Percentiles rank a stretch among this genome's conserved stretches.
phyloP scores from a whole-genome alignment of 2,329 filamentous ascomycete genomes.

The Fusarium heterosporum region DNA sequence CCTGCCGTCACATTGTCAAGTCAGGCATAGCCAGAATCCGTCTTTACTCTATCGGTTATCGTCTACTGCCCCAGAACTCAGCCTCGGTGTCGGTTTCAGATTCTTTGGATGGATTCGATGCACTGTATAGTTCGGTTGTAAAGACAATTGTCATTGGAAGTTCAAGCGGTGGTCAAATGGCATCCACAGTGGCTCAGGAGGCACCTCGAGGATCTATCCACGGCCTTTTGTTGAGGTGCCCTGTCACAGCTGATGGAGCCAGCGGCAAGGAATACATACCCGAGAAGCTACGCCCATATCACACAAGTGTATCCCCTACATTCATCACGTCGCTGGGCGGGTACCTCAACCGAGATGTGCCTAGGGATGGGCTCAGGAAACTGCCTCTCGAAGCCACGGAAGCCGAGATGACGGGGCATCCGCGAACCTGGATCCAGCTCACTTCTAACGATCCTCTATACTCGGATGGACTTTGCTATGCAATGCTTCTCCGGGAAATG shows the following conservation, averaged over 20 bases:
- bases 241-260: conserved; percentile 60
- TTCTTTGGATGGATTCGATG: conserved; percentile 53
- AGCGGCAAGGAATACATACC: conserved; percentile 54
- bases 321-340: conserved; percentile 54
- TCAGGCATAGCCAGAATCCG: conserved; percentile 43
- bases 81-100: conserved; percentile 58
- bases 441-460: conserved; percentile 64
- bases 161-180: conserved; percentile 62
- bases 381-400: conserved; percentile 57
- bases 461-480: conserved; percentile 64
- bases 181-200: conserved; percentile 56
- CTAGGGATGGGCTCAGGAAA: conserved; percentile 55
- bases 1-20: conserved; percentile 57
- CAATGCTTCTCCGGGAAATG: conserved; percentile 54
- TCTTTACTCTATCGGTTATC: conserved; percentile 61
- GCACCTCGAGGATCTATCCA: conserved; percentile 46
- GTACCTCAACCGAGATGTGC: conserved; percentile 50
- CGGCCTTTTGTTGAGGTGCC: conserved; percentile 60
- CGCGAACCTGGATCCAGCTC: conserved; percentile 62
- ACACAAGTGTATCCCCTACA: conserved; percentile 54
- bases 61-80: conserved; percentile 56
- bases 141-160: conserved; percentile 57
- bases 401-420: conserved; percentile 50
- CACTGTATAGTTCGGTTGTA: conserved; percentile 17
- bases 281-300: conserved; percentile 48